These are phyloP conservation scores for Phytomonas serpens DNA, from an alignment of 208 protist species.

Conservation along the genomic window DNA sequence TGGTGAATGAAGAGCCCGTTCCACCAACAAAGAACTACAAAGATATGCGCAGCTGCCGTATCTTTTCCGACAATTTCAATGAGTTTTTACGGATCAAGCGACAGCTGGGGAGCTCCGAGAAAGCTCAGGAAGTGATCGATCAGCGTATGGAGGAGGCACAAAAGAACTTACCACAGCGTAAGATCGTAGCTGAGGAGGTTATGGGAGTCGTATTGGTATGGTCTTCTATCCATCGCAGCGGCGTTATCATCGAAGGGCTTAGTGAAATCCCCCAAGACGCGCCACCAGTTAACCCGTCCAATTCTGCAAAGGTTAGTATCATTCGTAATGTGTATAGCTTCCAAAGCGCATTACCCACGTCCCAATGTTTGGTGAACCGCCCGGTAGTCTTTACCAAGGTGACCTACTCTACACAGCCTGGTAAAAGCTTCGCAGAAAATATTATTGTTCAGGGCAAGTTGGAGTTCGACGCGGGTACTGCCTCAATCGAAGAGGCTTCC, in stretches of 20 bases:
- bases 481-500: slow-evolving; percentile 28
- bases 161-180: slow-evolving; percentile 12
- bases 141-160: slow-evolving; percentile 21
- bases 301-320: slow-evolving; percentile 19
- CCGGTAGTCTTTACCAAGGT: slow-evolving; percentile 66
- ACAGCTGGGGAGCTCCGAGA: slow-evolving; percentile 32
- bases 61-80: slow-evolving; percentile 58
- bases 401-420: slow-evolving; percentile 35
- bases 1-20: slow-evolving; percentile 40
- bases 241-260: slow-evolving; percentile 39
- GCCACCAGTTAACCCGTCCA: slow-evolving; percentile 7
- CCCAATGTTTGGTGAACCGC: slow-evolving; percentile 48
- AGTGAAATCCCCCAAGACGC: slow-evolving; percentile 15
- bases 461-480: slow-evolving; percentile 34
- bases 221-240: slow-evolving; percentile 73
- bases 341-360: slow-evolving; percentile 68
- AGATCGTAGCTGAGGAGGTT: slow-evolving; percentile 27
- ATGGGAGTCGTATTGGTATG: slow-evolving; percentile 53
- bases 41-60: slow-evolving; percentile 64
- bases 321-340: slow-evolving; percentile 77
- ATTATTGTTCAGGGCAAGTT: slow-evolving; percentile 45
- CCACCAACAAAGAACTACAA: slow-evolving; percentile 55
- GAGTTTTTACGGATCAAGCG: slow-evolving; percentile 45
- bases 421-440: slow-evolving; percentile 63
- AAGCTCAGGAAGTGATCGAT: slow-evolving; percentile 36